Percentiles rank a stretch among this genome's conserved stretches.
Conservation (phyloP, 176 grass and related monocot species). For the Triticum dicoccoides region DNA sequence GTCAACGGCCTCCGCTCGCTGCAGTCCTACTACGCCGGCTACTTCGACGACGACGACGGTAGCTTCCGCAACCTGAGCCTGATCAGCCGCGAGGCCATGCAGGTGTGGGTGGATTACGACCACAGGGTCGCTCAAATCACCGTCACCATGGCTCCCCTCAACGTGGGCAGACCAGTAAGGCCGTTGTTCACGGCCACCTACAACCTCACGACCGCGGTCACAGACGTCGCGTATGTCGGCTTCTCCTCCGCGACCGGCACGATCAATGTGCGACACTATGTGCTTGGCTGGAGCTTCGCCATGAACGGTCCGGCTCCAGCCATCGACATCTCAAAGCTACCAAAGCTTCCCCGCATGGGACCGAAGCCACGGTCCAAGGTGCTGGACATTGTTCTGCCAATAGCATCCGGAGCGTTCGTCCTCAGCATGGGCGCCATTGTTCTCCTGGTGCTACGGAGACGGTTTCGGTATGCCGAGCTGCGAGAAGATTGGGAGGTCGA, state of each 20-base stretch:
- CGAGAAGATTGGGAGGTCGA: constrained; percentile 35
- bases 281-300: constrained; percentile 37
- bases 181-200: constrained; percentile 31
- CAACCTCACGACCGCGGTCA: constrained; percentile 32
- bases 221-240: constrained; percentile 23
- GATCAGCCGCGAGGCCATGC: constrained; percentile 39
- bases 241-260: constrained; percentile 37
- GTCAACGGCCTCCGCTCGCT: constrained; percentile 27
- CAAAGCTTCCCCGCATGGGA: constrained; percentile 17
- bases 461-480: not conserved
- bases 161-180: not conserved
- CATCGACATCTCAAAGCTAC: constrained; percentile 23
- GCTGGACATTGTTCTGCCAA: constrained; percentile 15
- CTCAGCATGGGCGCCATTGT: not conserved
- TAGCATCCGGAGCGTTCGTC: constrained; percentile 1
- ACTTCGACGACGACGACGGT: constrained; percentile 25
- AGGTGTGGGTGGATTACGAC: constrained; percentile 39
- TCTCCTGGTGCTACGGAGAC: not conserved
- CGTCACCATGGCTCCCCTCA: constrained; percentile 21
- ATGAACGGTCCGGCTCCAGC: constrained; percentile 2
- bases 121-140: not conserved
- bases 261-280: constrained; percentile 12
- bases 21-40: constrained; percentile 15
- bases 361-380: constrained; percentile 23
- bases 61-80: constrained; percentile 34